A percentile compares a stretch with the other conserved stretches of the same genome.
Evolutionary conservation across 2,329 filamentous ascomycete species (phyloP).

Genomic region (Aspergillus versicolor): DNA sequence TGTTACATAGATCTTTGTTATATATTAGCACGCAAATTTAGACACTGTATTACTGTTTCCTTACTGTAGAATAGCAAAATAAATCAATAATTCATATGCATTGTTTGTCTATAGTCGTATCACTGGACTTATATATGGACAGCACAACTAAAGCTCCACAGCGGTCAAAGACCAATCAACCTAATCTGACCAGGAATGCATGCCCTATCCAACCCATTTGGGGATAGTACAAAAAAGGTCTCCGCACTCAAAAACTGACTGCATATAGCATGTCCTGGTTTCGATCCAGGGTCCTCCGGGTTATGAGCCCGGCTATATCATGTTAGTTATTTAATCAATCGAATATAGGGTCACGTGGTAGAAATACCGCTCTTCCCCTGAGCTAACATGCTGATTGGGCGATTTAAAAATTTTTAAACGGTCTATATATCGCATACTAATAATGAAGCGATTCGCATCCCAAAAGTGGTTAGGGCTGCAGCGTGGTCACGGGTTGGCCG

Average conservation of each 20-base stretch:
- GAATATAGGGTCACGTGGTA: too few species aligned
- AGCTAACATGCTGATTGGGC: slow-evolving; percentile 38
- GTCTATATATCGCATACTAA: too few species aligned
- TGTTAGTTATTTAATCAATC: too few species aligned
- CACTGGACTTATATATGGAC: background rate
- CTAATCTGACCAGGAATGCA: too few species aligned
- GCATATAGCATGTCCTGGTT: slow-evolving; percentile 20
- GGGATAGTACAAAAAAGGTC: too few species aligned
- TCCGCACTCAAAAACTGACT: too few species aligned
- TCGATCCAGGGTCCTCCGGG: slow-evolving; percentile 35
- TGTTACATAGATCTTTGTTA: background rate
- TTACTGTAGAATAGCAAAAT: background rate
- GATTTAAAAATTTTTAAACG: background rate
- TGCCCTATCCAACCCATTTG: too few species aligned
- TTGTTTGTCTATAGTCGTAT: background rate
- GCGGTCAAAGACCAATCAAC: too few species aligned
- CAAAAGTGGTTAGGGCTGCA: too few species aligned
- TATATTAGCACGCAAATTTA: background rate
- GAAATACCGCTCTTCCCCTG: slow-evolving; percentile 41
- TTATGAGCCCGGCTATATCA: slow-evolving; percentile 48
- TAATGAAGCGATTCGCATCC: too few species aligned
- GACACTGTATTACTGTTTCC: background rate
- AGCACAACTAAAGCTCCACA: too few species aligned
- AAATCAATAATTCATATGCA: background rate
- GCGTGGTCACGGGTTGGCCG: too few species aligned